Conservation (phyloP, 2,329 filamentous ascomycete genomes). For the Chrysoporthe cubensis region DNA sequence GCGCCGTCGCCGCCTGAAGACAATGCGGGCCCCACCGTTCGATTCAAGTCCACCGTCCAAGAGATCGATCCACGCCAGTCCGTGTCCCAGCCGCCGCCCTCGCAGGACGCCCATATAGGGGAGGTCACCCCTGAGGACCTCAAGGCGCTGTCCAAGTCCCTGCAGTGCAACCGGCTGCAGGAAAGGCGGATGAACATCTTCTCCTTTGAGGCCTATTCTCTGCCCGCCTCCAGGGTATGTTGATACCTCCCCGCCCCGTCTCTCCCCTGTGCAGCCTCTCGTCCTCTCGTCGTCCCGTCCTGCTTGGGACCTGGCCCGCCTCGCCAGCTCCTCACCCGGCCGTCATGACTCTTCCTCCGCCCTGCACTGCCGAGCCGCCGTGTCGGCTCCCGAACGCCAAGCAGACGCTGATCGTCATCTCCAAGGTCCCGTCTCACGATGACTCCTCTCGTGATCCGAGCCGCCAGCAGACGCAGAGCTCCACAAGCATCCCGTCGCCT, state of each 20-base stretch:
- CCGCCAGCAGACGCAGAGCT: slow-evolving; percentile 66
- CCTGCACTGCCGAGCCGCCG: background rate
- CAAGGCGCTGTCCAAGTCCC: slow-evolving; percentile 69
- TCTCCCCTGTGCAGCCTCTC: slow-evolving; percentile 30
- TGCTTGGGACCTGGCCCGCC: slow-evolving; percentile 14
- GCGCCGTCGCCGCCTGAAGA: slow-evolving; percentile 33
- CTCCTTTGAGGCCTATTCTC: slow-evolving; percentile 86
- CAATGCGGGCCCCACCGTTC: slow-evolving; percentile 58
- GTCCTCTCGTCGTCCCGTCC: slow-evolving; percentile 4
- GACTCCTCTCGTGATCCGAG: slow-evolving; percentile 60
- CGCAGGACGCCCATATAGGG: slow-evolving; percentile 25
- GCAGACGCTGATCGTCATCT: slow-evolving; percentile 28
- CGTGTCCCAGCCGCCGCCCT: slow-evolving; percentile 32
- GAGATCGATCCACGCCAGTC: slow-evolving; percentile 63
- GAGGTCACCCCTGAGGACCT: slow-evolving; percentile 65
- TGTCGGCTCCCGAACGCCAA: background rate
- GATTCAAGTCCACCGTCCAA: slow-evolving; percentile 72
- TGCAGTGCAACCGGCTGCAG: slow-evolving; percentile 78
- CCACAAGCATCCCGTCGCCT: slow-evolving; percentile 68
- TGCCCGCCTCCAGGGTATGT: slow-evolving; percentile 82
- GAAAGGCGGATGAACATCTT: slow-evolving; percentile 83
- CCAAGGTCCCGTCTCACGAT: slow-evolving; percentile 63
- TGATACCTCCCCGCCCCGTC: background rate
- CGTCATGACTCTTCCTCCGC: slow-evolving; percentile 13
- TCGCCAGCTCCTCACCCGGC: background rate